Percentiles rank a stretch among this genome's conserved stretches.
Evolutionary conservation across 75 land plant species (phyloP).

Genomic region (Pinus albicaulis): DNA sequence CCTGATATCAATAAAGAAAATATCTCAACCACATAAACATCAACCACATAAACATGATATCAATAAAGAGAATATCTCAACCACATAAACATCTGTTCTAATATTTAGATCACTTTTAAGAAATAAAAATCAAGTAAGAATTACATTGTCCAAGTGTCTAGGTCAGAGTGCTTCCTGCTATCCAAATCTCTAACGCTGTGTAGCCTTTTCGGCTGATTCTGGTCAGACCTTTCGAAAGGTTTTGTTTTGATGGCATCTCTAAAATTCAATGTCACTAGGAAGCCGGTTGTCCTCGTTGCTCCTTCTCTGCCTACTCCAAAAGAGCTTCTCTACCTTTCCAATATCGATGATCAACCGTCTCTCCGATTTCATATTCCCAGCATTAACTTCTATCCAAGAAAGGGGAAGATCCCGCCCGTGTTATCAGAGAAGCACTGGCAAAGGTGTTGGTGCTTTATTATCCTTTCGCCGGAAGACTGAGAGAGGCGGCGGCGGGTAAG

Average conservation of each 20-base stretch:
- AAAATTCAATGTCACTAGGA: neutral
- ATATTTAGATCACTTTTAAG: no score
- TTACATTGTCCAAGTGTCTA: no score
- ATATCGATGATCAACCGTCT: conserved; percentile 46
- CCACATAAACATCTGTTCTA: no score
- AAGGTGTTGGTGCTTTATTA: conserved; percentile 53
- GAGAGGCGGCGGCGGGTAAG: conserved; percentile 32
- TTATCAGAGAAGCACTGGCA: conserved; percentile 34
- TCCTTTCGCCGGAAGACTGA: conserved; percentile 59
- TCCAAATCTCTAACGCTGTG: no score
- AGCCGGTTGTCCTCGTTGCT: conserved; percentile 17
- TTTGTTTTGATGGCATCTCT: neutral
- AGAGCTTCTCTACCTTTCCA: conserved; percentile 27
- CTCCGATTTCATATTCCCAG: conserved; percentile 35
- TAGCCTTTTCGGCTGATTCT: no score
- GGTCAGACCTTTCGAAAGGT: no score
- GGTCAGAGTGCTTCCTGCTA: no score
- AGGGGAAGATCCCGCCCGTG: conserved; percentile 33
- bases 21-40: no score
- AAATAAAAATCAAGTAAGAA: no score
- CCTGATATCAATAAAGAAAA: no score
- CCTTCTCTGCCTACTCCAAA: conserved; percentile 31
- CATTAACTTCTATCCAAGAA: conserved; percentile 27
- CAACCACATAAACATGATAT: no score
- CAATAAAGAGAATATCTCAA: no score